These are phyloP conservation scores for Mrakia frigida DNA, from an alignment of 768 basidiomycete genomes.

Conservation along the genomic window DNA sequence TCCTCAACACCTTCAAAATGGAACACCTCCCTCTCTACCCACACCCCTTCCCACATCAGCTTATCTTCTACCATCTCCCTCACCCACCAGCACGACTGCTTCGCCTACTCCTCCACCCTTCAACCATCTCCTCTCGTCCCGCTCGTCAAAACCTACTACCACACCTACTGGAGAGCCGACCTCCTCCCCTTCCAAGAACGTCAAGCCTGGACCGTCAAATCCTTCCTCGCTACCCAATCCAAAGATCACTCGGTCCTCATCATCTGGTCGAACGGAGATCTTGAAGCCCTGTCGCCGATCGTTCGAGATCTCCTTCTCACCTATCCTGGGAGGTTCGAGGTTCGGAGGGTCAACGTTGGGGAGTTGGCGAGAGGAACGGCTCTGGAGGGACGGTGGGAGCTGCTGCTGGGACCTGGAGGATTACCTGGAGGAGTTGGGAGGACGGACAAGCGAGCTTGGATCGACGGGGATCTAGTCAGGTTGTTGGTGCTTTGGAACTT, in stretches of 20 bases:
- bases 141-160: conserved; percentile 54
- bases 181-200: conserved; percentile 71
- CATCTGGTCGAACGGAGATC: conserved; percentile 87
- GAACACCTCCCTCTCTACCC: conserved; percentile 36
- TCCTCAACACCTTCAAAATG: conserved; percentile 13
- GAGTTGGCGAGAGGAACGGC: conserved; percentile 68
- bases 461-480: conserved; percentile 89
- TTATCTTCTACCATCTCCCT: conserved; percentile 76
- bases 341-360: conserved; percentile 64
- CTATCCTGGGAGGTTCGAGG: conserved; percentile 66
- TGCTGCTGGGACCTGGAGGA: conserved; percentile 40
- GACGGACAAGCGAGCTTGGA: conserved; percentile 77
- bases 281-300: conserved; percentile 48
- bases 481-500: conserved; percentile 79
- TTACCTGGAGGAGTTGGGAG: conserved; percentile 34
- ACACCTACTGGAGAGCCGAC: conserved; percentile 92
- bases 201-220: conserved; percentile 86
- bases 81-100: conserved; percentile 79
- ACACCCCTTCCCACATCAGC: conserved; percentile 48
- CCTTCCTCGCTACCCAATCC: conserved; percentile 89
- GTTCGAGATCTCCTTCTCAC: conserved; percentile 56
- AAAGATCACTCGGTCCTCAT: conserved; percentile 59
- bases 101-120: conserved; percentile 83
- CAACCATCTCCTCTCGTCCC: conserved; percentile 42
- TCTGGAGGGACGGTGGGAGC: conserved; percentile 60